Evolutionary conservation across 768 basidiomycete species (phyloP).

Genomic region (Serendipita sp.): DNA sequence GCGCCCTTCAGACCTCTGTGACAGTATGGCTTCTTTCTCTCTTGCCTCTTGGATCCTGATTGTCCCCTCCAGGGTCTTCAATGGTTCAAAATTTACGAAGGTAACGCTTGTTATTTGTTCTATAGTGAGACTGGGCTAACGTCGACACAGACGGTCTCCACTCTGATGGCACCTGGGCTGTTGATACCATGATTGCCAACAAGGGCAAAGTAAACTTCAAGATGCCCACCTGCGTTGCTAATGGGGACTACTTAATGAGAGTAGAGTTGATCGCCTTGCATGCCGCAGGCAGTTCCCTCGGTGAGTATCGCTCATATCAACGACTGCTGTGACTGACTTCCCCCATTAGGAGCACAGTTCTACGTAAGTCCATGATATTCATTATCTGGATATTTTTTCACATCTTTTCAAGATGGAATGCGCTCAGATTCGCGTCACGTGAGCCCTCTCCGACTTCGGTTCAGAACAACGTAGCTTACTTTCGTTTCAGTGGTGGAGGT

Average conservation of each 20-base stretch:
- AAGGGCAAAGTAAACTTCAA: slow-evolving; percentile 35
- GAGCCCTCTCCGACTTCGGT: neutral
- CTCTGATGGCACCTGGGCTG: slow-evolving; percentile 24
- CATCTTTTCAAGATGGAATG: slow-evolving; percentile 21
- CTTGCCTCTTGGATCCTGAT: neutral
- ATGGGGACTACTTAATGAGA: neutral
- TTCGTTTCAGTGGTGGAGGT: slow-evolving; percentile 8
- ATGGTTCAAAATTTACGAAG: slow-evolving; percentile 42
- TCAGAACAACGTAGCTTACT: neutral
- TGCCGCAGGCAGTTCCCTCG: slow-evolving; percentile 12
- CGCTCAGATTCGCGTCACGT: slow-evolving; percentile 24
- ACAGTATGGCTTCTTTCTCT: slow-evolving; percentile 21
- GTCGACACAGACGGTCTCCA: slow-evolving; percentile 5
- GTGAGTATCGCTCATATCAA: neutral
- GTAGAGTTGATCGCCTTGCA: slow-evolving; percentile 3
- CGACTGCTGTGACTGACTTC: neutral
- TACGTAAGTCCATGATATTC: slow-evolving; percentile 24
- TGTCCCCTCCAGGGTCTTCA: slow-evolving; percentile 16
- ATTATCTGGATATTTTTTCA: neutral
- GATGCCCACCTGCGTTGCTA: slow-evolving; percentile 25
- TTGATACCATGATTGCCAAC: slow-evolving; percentile 30
- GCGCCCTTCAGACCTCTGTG: slow-evolving; percentile 29
- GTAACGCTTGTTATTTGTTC: slow-evolving; percentile 16
- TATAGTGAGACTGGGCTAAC: slow-evolving; percentile 18
- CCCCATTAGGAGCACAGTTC: slow-evolving; percentile 30